These are phyloP conservation scores for Arthrobotrys conoides DNA, from an alignment of 2,329 filamentous ascomycete species.

Conservation along the genomic window DNA sequence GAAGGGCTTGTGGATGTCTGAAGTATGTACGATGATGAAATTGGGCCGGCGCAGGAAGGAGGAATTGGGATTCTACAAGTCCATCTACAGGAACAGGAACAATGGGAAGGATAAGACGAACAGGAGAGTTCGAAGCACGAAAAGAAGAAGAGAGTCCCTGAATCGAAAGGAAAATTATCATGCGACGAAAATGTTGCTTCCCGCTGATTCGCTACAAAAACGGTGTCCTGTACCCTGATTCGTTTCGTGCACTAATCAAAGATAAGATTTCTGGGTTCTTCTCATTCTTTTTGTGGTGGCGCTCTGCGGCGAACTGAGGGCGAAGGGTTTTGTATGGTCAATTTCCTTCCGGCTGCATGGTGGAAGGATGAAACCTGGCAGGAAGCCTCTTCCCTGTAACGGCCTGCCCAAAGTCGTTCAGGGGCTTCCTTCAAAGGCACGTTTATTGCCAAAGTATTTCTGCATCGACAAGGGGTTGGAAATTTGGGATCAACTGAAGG, in stretches of 20 bases:
- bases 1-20: slow-evolving; percentile 26
- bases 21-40: slow-evolving; percentile 38
- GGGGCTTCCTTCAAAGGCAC: slow-evolving; percentile 42
- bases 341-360: slow-evolving; percentile 57
- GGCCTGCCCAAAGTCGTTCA: slow-evolving; percentile 51
- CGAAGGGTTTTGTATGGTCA: slow-evolving; percentile 51
- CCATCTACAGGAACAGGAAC: slow-evolving; percentile 46
- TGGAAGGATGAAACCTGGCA: slow-evolving; percentile 58
- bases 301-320: slow-evolving; percentile 43
- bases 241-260: slow-evolving; percentile 59
- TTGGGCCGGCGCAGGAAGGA: slow-evolving; percentile 40
- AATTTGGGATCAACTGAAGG: slow-evolving; percentile 22
- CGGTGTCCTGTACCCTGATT: slow-evolving; percentile 50
- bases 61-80: slow-evolving; percentile 24
- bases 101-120: slow-evolving; percentile 36
- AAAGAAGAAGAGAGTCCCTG: slow-evolving; percentile 47
- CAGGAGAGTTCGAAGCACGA: slow-evolving; percentile 31
- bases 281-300: slow-evolving; percentile 50
- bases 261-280: slow-evolving; percentile 57
- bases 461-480: slow-evolving; percentile 39
- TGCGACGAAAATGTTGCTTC: slow-evolving; percentile 54
- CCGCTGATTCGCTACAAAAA: slow-evolving; percentile 57
- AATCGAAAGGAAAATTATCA: slow-evolving; percentile 56
- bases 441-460: slow-evolving; percentile 43
- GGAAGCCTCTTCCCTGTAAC: slow-evolving; percentile 52